Percentiles rank a stretch among this genome's conserved stretches.
Evolutionary conservation across 148 eudicot genomes (phyloP).

Genomic region (Amaranthus hypochondriacus): DNA sequence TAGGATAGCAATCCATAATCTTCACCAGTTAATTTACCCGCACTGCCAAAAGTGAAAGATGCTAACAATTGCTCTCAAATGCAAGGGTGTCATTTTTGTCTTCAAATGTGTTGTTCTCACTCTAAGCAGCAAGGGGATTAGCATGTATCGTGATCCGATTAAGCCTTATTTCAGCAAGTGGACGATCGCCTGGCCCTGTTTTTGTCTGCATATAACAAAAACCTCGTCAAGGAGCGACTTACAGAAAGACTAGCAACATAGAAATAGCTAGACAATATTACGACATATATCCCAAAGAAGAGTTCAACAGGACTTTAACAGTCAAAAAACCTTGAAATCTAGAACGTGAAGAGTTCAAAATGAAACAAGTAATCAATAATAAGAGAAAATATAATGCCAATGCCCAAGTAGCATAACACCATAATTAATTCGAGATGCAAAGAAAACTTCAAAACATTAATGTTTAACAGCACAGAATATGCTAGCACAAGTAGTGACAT

Average conservation of each 20-base stretch:
- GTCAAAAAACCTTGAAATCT: too few species aligned
- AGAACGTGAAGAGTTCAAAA: not conserved
- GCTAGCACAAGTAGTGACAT: conserved; percentile 2
- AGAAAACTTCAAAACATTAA: not conserved
- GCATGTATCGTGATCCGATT: conserved; percentile 90
- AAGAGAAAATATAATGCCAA: not conserved
- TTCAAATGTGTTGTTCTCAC: conserved; percentile 3
- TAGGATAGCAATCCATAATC: conserved; percentile 10
- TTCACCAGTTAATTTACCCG: not conserved
- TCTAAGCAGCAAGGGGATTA: conserved; percentile 74
- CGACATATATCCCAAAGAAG: not conserved
- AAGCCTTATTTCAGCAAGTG: conserved; percentile 90
- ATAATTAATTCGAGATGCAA: not conserved
- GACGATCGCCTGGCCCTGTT: conserved; percentile 73
- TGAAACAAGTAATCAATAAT: too few species aligned
- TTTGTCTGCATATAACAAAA: conserved; percentile 55
- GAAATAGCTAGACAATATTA: conserved; percentile 1
- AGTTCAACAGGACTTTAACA: too few species aligned
- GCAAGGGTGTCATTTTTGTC: not conserved
- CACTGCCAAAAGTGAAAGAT: not conserved
- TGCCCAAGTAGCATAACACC: not conserved
- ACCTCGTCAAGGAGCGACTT: not conserved
- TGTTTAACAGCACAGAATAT: not conserved
- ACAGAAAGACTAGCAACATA: not conserved
- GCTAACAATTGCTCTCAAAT: not conserved